Evolutionary conservation across 192 early-diverging fungal genomes (phyloP).

Genomic region (Pecoramyces ruminantium): DNA sequence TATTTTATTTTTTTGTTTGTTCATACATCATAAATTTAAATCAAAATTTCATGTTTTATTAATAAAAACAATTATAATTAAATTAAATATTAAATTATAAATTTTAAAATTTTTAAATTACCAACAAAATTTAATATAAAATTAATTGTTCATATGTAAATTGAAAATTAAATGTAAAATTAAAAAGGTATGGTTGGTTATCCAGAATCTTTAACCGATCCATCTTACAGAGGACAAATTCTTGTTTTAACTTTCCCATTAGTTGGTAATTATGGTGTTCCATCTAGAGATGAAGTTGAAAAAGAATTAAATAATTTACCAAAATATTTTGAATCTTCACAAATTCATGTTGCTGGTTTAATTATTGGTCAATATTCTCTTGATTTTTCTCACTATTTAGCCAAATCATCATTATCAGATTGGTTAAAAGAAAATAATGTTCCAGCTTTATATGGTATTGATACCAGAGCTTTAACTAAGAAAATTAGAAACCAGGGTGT

Average conservation of each 20-base stretch:
- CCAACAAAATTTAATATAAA: too few species aligned
- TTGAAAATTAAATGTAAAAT: too few species aligned
- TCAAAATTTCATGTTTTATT: too few species aligned
- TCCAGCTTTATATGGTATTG: constrained; percentile 89
- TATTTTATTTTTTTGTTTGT: too few species aligned
- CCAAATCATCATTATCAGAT: constrained; percentile 56
- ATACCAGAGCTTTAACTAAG: constrained; percentile 93
- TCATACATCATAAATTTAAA: too few species aligned
- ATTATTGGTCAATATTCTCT: constrained; percentile 81
- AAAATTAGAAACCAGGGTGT: constrained; percentile 84
- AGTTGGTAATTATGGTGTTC: constrained; percentile 96
- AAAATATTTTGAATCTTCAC: constrained; percentile 83
- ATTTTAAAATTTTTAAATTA: too few species aligned
- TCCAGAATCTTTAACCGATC: constrained; percentile 96
- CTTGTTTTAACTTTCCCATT: constrained; percentile 94
- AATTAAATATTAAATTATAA: too few species aligned
- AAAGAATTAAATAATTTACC: constrained; percentile 68
- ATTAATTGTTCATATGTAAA: too few species aligned
- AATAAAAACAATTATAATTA: too few species aligned
- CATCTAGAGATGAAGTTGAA: constrained; percentile 71
- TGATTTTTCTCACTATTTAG: constrained; percentile 88
- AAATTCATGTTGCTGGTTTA: constrained; percentile 86
- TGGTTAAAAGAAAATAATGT: constrained; percentile 85
- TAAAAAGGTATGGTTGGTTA: constrained; percentile 83
- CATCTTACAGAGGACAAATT: constrained; percentile 96